phyloP scores from a whole-genome alignment of 257 asterid species.

The Scutellaria barbata region DNA sequence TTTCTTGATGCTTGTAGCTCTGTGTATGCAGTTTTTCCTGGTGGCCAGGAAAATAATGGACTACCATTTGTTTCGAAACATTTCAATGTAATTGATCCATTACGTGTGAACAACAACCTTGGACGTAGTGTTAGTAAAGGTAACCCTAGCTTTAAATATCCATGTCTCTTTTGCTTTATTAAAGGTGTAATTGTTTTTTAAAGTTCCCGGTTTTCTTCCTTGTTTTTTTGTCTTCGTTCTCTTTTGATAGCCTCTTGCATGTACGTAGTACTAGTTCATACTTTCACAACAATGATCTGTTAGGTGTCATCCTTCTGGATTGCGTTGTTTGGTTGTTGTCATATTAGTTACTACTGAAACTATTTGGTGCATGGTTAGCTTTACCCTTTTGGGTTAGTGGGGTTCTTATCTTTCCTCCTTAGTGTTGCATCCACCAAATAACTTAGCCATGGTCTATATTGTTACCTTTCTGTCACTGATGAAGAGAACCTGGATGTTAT shows the following conservation, averaged over 20 bases:
- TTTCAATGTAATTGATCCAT: constrained; percentile 95
- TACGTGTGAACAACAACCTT: constrained; percentile 96
- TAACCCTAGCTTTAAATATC: constrained; percentile 38
- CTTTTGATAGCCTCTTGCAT: background rate
- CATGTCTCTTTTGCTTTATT: constrained; percentile 4
- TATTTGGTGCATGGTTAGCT: constrained; percentile 9
- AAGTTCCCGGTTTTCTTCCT: background rate
- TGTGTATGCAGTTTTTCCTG: constrained; percentile 89
- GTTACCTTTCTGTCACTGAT: background rate
- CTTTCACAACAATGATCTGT: background rate
- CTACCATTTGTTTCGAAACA: constrained; percentile 86
- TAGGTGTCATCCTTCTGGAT: constrained; percentile 13
- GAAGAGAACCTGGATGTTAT: constrained; percentile 19
- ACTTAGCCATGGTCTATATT: background rate
- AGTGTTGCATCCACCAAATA: background rate
- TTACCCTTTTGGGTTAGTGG: constrained; percentile 22
- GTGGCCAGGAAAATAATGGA: constrained; percentile 85
- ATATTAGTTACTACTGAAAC: background rate
- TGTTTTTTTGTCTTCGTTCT: constrained; percentile 4
- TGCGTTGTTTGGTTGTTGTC: constrained; percentile 9
- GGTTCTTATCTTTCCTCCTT: background rate
- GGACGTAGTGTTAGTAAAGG: constrained; percentile 99
- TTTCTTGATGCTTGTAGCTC: constrained; percentile 93
- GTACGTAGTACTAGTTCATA: constrained; percentile 18
- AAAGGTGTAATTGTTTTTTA: constrained; percentile 3